phyloP scores from a whole-genome alignment of 75 land plant species.

The Cunninghamia lanceolata region DNA sequence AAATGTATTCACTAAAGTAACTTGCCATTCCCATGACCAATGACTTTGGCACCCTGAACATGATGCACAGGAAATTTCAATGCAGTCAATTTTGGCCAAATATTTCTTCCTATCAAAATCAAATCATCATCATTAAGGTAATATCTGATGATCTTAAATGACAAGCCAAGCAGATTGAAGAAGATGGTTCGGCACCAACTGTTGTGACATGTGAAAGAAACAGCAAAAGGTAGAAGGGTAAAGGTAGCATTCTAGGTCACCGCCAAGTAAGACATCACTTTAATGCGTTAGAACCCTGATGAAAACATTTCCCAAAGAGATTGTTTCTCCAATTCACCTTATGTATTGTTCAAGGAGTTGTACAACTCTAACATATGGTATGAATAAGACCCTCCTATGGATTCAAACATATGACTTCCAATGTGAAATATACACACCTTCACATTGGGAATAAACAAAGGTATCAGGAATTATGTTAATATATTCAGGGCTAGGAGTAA shows the following conservation, averaged over 20 bases:
- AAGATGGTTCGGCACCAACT: background rate
- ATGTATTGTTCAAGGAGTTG: too few species aligned
- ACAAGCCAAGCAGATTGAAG: background rate
- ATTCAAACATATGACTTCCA: too few species aligned
- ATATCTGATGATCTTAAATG: background rate
- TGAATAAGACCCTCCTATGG: too few species aligned
- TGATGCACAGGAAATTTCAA: background rate
- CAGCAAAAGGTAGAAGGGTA: background rate
- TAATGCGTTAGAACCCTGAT: too few species aligned
- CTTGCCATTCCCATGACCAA: background rate
- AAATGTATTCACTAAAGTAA: background rate
- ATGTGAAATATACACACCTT: too few species aligned
- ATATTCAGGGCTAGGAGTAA: background rate
- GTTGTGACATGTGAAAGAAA: background rate
- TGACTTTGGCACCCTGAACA: background rate
- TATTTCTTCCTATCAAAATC: background rate
- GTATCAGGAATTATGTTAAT: background rate
- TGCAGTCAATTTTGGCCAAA: background rate
- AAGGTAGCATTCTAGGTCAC: too few species aligned
- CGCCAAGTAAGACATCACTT: too few species aligned
- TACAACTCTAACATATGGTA: too few species aligned
- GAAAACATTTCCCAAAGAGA: too few species aligned
- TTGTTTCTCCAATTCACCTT: too few species aligned
- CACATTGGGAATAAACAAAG: too few species aligned
- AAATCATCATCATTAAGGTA: background rate